Percentiles rank a stretch among this genome's conserved stretches.
phyloP scores from a whole-genome alignment of 208 protist genomes.

The Trichomonas gallinae region DNA sequence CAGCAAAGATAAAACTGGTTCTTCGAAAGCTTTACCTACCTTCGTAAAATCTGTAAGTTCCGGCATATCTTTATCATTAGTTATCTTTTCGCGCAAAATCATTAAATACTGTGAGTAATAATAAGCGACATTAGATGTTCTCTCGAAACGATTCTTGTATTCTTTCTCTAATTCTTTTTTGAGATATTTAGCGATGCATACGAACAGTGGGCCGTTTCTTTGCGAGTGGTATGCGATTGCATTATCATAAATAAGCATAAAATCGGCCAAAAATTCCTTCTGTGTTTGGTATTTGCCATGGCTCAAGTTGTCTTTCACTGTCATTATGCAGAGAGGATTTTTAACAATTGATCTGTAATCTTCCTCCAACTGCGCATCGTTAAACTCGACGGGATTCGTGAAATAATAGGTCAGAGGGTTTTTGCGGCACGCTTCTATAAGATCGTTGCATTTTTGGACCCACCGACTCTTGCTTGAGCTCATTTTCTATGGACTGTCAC shows the following conservation, averaged over 20 bases:
- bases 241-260: not conserved
- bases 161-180: not conserved
- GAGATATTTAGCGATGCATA: not conserved
- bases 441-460: not conserved
- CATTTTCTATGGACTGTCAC: not conserved
- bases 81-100: not conserved
- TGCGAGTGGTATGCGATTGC: not conserved
- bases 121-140: not conserved
- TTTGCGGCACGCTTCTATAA: not conserved
- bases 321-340: not conserved
- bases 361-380: not conserved
- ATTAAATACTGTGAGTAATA: not conserved
- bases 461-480: not conserved
- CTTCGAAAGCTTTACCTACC: not conserved
- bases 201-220: not conserved
- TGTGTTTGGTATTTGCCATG: not conserved
- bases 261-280: not conserved
- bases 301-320: not conserved
- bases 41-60: not conserved
- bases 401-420: not conserved
- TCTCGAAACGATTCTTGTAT: not conserved
- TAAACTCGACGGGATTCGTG: not conserved
- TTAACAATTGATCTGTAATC: not conserved
- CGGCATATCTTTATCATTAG: not conserved
- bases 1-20: not conserved